Evolutionary conservation across 2,329 filamentous ascomycete genomes (phyloP).

Genomic region (Pestalotiopsis sp.): DNA sequence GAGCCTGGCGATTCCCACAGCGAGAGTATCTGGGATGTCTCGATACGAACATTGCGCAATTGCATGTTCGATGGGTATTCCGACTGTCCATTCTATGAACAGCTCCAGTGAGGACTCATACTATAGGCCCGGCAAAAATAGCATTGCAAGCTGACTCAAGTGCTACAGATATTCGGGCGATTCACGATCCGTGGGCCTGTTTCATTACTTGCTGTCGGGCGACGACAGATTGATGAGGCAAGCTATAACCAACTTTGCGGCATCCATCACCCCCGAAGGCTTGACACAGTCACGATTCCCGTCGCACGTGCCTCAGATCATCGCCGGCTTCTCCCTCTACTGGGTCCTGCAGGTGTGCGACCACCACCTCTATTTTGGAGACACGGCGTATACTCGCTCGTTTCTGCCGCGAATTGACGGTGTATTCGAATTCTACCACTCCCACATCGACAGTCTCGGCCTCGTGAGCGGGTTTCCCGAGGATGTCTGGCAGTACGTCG

Average conservation of each 20-base stretch:
- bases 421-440: constrained; percentile 34
- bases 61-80: constrained; percentile 35
- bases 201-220: constrained; percentile 33
- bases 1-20: neutral
- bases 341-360: constrained; percentile 40
- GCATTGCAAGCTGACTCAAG: neutral
- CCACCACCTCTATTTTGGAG: constrained; percentile 39
- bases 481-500: constrained; percentile 12
- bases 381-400: constrained; percentile 28
- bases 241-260: constrained; percentile 31
- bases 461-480: constrained; percentile 9
- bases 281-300: constrained; percentile 39
- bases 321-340: constrained; percentile 40
- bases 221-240: constrained; percentile 36
- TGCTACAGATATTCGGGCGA: constrained; percentile 21
- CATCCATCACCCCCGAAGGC: constrained; percentile 27
- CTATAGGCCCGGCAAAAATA: no score
- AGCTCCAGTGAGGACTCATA: constrained; percentile 30
- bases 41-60: constrained; percentile 25
- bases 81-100: constrained; percentile 39
- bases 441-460: constrained; percentile 1
- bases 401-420: constrained; percentile 37
- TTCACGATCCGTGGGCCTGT: constrained; percentile 28
- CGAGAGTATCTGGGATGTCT: constrained; percentile 10
- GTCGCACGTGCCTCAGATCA: constrained; percentile 38